Evolutionary conservation across 768 basidiomycete genomes (phyloP).

Genomic region (Lyophyllum atratum): DNA sequence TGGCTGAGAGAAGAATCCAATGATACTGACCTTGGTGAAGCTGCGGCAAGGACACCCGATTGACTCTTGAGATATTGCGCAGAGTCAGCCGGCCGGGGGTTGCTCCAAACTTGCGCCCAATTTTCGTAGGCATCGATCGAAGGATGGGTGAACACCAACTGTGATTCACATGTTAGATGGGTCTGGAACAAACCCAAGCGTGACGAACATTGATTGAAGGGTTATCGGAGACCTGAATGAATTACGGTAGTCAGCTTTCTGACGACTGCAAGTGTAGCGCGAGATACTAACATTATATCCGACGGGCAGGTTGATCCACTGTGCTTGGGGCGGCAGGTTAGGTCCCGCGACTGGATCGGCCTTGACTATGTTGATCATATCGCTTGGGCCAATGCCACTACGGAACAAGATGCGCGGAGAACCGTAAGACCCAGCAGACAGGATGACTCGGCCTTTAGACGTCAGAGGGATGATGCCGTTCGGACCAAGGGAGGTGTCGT

Average conservation of each 20-base stretch:
- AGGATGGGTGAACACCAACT: slow-evolving; percentile 68
- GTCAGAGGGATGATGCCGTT: slow-evolving; percentile 57
- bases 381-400: slow-evolving; percentile 61
- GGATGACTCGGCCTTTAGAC: slow-evolving; percentile 58
- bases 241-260: not conserved
- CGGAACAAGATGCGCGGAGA: slow-evolving; percentile 59
- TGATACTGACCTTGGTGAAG: slow-evolving; percentile 49
- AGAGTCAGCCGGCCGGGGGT: slow-evolving; percentile 56
- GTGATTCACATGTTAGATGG: not conserved
- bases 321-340: slow-evolving; percentile 45
- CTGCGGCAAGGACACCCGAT: slow-evolving; percentile 57
- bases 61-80: slow-evolving; percentile 52
- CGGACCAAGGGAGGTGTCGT: slow-evolving; percentile 57
- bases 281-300: slow-evolving; percentile 43
- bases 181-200: not conserved
- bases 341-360: slow-evolving; percentile 45
- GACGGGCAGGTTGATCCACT: slow-evolving; percentile 64
- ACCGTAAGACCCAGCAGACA: slow-evolving; percentile 59
- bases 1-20: not conserved
- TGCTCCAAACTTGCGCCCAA: slow-evolving; percentile 59
- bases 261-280: not conserved
- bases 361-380: slow-evolving; percentile 55
- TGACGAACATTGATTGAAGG: slow-evolving; percentile 56
- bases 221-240: slow-evolving; percentile 53
- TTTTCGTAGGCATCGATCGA: slow-evolving; percentile 66